These are phyloP conservation scores for Tulasnella sp. DNA, from an alignment of 768 basidiomycete species.

Conservation along the genomic window DNA sequence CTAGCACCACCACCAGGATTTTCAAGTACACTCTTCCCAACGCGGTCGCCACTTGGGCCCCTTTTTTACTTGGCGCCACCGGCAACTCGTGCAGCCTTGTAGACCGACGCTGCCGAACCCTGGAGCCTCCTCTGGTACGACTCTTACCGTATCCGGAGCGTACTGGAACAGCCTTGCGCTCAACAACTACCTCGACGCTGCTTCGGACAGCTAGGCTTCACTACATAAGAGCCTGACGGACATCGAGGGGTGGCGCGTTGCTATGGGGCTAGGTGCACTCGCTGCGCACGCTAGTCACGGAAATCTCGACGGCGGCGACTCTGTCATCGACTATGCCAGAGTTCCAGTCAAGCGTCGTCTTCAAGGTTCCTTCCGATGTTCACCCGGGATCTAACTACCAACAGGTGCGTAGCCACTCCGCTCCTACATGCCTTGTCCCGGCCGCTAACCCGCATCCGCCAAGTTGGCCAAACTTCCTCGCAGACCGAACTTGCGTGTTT, in stretches of 20 bases:
- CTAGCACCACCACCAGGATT: conserved; percentile 61
- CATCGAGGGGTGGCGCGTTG: conserved; percentile 75
- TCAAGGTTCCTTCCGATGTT: too few species aligned
- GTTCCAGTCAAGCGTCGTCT: conserved; percentile 40
- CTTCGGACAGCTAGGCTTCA: conserved; percentile 80
- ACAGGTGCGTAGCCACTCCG: too few species aligned
- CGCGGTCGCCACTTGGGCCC: conserved; percentile 74
- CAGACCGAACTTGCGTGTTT: too few species aligned
- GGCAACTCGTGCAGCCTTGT: conserved; percentile 78
- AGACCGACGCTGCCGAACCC: conserved; percentile 69
- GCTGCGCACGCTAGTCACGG: conserved; percentile 90
- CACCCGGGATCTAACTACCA: too few species aligned
- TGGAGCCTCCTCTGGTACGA: conserved; percentile 93
- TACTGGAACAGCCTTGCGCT: conserved; percentile 86
- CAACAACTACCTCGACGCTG: conserved; percentile 75
- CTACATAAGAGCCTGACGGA: conserved; percentile 92
- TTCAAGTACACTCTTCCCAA: conserved; percentile 67
- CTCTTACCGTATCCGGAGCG: conserved; percentile 70
- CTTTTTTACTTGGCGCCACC: conserved; percentile 79
- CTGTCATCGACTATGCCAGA: conserved; percentile 90
- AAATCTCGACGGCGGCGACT: conserved; percentile 91
- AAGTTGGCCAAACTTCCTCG: too few species aligned
- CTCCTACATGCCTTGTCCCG: too few species aligned
- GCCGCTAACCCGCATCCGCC: too few species aligned
- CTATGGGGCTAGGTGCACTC: conserved; percentile 78